Evolutionary conservation across 345 rosid species (phyloP).

Genomic region (Citrus maxima): DNA sequence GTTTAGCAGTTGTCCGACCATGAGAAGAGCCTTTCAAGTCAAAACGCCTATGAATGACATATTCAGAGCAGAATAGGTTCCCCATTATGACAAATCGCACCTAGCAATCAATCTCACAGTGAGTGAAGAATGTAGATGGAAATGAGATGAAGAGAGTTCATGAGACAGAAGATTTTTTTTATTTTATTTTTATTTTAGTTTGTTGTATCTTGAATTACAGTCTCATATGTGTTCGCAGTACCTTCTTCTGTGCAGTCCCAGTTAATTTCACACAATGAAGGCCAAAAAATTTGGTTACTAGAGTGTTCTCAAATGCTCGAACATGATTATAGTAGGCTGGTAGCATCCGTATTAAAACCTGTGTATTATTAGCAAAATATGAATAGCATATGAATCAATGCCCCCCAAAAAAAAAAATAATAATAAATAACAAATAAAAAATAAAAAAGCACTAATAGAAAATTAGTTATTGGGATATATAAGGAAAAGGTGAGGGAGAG

Average conservation of each 20-base stretch:
- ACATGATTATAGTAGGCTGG: slow-evolving; percentile 96
- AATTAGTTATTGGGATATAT: background rate
- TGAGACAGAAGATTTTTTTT: background rate
- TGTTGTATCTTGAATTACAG: background rate
- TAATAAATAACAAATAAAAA: too few species aligned
- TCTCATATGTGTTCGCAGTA: slow-evolving; percentile 18
- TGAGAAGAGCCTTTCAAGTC: slow-evolving; percentile 98
- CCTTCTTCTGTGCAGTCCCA: slow-evolving; percentile 86
- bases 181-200: too few species aligned
- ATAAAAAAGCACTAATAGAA: background rate
- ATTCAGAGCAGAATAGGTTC: slow-evolving; percentile 76
- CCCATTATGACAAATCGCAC: slow-evolving; percentile 95
- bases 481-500: background rate
- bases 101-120: slow-evolving; percentile 35
- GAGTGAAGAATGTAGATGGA: slow-evolving; percentile 3
- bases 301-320: slow-evolving; percentile 76
- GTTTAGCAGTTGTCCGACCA: slow-evolving; percentile 80
- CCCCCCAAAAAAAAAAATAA: background rate
- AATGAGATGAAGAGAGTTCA: background rate
- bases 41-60: slow-evolving; percentile 78
- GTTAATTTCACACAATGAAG: slow-evolving; percentile 93
- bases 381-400: background rate
- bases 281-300: slow-evolving; percentile 91
- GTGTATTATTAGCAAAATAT: slow-evolving; percentile 7
- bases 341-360: slow-evolving; percentile 96